Evolutionary conservation across 2,329 filamentous ascomycete species (phyloP).

Genomic region (Cladosporium oxysporum): DNA sequence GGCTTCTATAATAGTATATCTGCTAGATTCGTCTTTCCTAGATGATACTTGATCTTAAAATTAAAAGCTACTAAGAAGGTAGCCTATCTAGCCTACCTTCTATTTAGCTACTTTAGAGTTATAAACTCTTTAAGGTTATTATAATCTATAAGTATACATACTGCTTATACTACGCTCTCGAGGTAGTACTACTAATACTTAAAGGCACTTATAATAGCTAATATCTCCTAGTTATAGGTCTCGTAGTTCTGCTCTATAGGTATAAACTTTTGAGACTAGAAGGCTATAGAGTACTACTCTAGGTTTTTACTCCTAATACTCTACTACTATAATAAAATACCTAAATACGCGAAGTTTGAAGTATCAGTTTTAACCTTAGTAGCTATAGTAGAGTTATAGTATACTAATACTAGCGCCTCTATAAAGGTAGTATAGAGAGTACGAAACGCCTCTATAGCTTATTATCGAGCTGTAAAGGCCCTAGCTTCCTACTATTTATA

Average conservation of each 20-base stretch:
- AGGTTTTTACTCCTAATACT: slow-evolving; percentile 13
- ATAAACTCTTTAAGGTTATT: background rate
- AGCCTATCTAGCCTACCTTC: background rate
- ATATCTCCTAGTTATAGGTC: slow-evolving; percentile 24
- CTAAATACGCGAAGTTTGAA: slow-evolving; percentile 19
- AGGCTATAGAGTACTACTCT: slow-evolving; percentile 17
- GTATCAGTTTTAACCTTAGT: slow-evolving; percentile 11
- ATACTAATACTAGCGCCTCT: slow-evolving; percentile 13
- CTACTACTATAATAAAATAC: slow-evolving; percentile 16
- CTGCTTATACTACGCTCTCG: background rate
- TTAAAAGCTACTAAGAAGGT: background rate
- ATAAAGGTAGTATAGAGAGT: background rate
- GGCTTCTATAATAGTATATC: background rate
- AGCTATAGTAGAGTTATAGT: background rate
- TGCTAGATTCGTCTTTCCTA: background rate
- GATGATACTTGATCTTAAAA: background rate
- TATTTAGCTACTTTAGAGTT: background rate
- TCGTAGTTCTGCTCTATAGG: slow-evolving; percentile 23
- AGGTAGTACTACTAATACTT: background rate
- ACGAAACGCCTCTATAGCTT: background rate
- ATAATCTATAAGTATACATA: background rate
- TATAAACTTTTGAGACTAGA: slow-evolving; percentile 24
- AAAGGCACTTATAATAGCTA: background rate
- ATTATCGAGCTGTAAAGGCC: background rate
- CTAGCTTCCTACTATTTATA: background rate